phyloP scores from a whole-genome alignment of 768 basidiomycete species.

The Kwoniella sp. region DNA sequence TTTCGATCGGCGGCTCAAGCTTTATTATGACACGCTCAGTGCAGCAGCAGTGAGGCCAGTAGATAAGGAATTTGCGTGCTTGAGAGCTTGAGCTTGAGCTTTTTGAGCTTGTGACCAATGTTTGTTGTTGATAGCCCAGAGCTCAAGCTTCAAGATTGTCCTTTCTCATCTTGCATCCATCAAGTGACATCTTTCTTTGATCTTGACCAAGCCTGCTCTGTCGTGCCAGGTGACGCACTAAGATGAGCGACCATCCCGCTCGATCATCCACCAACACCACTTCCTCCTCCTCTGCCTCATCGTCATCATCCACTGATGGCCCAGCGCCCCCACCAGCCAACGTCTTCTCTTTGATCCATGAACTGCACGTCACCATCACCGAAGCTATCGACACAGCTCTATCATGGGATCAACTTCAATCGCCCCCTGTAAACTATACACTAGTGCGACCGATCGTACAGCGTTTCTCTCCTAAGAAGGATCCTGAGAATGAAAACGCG shows the following conservation, averaged over 20 bases:
- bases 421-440: constrained; percentile 53
- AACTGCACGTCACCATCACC: constrained; percentile 42
- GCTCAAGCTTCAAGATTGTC: too few species aligned
- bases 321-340: constrained; percentile 5
- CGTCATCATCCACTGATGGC: background rate
- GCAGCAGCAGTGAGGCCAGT: too few species aligned
- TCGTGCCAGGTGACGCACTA: too few species aligned
- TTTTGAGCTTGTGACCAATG: too few species aligned
- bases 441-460: constrained; percentile 50
- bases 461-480: constrained; percentile 26
- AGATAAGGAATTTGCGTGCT: too few species aligned
- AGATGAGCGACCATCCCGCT: background rate
- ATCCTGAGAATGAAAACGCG: constrained; percentile 2
- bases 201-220: too few species aligned
- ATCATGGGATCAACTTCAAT: constrained; percentile 54
- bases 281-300: background rate
- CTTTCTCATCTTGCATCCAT: too few species aligned
- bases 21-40: too few species aligned
- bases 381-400: constrained; percentile 47
- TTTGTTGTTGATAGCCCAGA: too few species aligned
- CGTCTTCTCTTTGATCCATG: constrained; percentile 50
- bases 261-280: background rate
- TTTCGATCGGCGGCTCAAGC: too few species aligned
- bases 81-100: too few species aligned
- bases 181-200: too few species aligned